Base-by-base conservation (phyloP, 371 early-diverging fungal species). In the Rhizoclosmatium hyalinum region DNA sequence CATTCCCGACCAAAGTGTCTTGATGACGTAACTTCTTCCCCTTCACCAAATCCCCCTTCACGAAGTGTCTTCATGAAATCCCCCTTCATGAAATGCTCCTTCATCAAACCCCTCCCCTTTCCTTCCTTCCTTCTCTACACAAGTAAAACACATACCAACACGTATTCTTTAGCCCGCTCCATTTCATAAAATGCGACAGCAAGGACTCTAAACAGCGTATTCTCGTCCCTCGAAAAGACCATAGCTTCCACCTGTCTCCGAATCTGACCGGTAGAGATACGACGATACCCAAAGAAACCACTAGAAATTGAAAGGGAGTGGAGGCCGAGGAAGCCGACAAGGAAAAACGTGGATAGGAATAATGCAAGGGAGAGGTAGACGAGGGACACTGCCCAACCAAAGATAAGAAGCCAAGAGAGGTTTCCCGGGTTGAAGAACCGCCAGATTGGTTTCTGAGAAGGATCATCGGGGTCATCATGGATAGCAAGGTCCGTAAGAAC, bases 381-480 rank as follows among this genome's bases (percentile, higher is more conserved):
- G 1, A 92, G 19, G 0, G 93, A 80, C 55, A 96, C 73, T 95
- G 93, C 94, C 95, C 96, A 96, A 0, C 98, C 97, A 85, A 93
- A 94, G 17, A 94, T 44, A 3, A 96, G n/a, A 3, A 89, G 77
- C 96, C 96, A 98, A 19, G 92, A 75, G 12, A 96, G 77, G 80
- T 97, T 97, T 32, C 95, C 96, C 0, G 92, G 87, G 56, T 89
- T 89, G 46, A 94, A 80, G 68, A 91, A 12, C 6, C 50, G 72
- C 60, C 61, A 47, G 8, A 65, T 42, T 5, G 56, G 41, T 12
- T 41, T 83, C 12, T 85, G 83, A 0, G 90, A 65, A n/a, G 21
- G 43, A 2, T 75, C 73, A 21, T 76, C 77, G 0, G 88, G 85
- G 2, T 83, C 54, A 0, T 91, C 88, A 74, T 96, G 97, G 61